Evolutionary conservation across 164 flowering plant genomes (phyloP).

Genomic region (Buxus sempervirens): DNA sequence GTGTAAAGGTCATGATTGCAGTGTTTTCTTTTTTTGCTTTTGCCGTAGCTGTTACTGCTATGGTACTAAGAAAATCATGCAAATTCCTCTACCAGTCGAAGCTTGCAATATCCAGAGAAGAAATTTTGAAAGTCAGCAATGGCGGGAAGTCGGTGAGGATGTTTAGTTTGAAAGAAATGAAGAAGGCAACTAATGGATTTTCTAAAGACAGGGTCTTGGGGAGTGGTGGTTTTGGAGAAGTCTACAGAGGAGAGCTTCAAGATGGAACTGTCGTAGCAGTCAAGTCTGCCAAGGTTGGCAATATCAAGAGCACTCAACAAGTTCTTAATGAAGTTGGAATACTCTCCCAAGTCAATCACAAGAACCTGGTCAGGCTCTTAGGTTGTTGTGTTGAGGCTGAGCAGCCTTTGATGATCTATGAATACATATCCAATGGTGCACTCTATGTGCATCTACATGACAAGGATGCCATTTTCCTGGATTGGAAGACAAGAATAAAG

Average conservation of each 20-base stretch:
- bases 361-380: constrained; percentile 51
- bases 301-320: constrained; percentile 54
- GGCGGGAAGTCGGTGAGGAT: constrained; percentile 41
- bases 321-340: constrained; percentile 66
- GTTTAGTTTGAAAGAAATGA: constrained; percentile 44
- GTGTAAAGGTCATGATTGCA: constrained; percentile 29
- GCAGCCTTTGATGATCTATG: constrained; percentile 63
- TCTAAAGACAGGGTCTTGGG: constrained; percentile 46
- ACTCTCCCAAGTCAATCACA: constrained; percentile 73
- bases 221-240: constrained; percentile 65
- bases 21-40: constrained; percentile 29
- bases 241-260: constrained; percentile 55
- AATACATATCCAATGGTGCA: constrained; percentile 60
- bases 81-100: constrained; percentile 21
- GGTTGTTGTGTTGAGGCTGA: constrained; percentile 67
- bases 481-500: constrained; percentile 46
- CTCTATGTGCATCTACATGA: constrained; percentile 54
- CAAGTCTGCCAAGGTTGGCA: constrained; percentile 60
- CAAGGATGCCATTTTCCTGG: constrained; percentile 26
- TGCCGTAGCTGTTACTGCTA: constrained; percentile 16
- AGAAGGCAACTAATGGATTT: constrained; percentile 48
- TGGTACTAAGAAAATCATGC: constrained; percentile 19
- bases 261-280: constrained; percentile 62
- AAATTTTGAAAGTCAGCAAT: constrained; percentile 37
- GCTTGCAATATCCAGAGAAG: constrained; percentile 43